phyloP scores from a whole-genome alignment of 208 protist genomes.

The Kentomonas sorsogonicus region DNA sequence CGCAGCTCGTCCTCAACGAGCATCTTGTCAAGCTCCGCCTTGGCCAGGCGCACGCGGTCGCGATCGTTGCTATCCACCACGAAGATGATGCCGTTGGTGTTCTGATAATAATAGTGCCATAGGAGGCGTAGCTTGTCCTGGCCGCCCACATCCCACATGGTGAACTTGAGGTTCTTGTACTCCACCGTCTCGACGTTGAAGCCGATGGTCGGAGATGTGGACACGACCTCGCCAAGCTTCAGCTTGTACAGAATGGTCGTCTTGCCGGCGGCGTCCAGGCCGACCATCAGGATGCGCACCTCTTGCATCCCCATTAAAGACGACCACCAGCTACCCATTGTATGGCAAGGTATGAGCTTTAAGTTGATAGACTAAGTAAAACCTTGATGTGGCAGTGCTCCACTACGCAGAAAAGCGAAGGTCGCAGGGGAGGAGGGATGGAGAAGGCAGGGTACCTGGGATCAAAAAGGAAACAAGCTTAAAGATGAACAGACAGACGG shows the following conservation, averaged over 20 bases:
- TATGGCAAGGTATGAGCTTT: no score
- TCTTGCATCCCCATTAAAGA: conserved; percentile 94
- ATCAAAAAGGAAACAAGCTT: no score
- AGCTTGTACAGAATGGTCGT: conserved; percentile 98
- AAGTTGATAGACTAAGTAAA: no score
- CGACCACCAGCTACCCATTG: conserved; percentile 57
- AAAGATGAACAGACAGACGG: no score
- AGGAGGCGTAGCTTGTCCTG: conserved; percentile 95
- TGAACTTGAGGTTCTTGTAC: conserved; percentile 97
- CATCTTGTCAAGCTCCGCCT: conserved; percentile 94
- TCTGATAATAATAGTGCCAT: conserved; percentile 96
- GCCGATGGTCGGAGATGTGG: conserved; percentile 95
- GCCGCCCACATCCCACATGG: conserved; percentile 95
- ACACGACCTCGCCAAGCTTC: conserved; percentile 95
- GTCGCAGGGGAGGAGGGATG: no score
- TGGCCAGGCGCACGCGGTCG: conserved; percentile 88
- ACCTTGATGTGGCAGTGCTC: no score
- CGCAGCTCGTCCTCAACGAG: conserved; percentile 96
- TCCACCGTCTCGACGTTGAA: conserved; percentile 97
- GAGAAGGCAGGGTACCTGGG: no score
- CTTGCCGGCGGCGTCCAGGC: conserved; percentile 97
- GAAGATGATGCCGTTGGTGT: conserved; percentile 96
- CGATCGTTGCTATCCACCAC: conserved; percentile 96
- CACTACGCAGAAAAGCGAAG: no score
- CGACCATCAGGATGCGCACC: conserved; percentile 97